Conservation (phyloP, 1,139 yeast species). For the Candida sp. region DNA sequence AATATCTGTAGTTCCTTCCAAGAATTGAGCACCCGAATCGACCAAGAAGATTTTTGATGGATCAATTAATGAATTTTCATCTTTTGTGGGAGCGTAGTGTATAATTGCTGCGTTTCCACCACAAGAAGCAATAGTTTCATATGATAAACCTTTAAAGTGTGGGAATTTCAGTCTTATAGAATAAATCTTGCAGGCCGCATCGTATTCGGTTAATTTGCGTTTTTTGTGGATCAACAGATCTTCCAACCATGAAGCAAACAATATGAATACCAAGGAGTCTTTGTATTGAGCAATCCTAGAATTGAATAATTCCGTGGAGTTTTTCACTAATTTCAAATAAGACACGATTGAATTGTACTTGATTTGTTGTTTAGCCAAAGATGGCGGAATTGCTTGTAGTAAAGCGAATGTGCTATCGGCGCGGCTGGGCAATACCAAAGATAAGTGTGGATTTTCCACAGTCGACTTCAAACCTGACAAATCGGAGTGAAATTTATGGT, state of each 20-base stretch:
- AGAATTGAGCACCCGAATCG: constrained; percentile 55
- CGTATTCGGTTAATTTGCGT: constrained; percentile 30
- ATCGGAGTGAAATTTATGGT: constrained; percentile 29
- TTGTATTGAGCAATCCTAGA: constrained; percentile 41
- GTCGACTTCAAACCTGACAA: constrained; percentile 20
- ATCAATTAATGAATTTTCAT: constrained; percentile 36
- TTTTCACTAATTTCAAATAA: constrained; percentile 34
- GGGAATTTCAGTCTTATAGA: constrained; percentile 39
- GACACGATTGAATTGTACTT: constrained; percentile 32
- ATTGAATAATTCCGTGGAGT: constrained; percentile 34
- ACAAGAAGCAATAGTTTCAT: constrained; percentile 51
- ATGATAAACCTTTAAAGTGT: constrained; percentile 50
- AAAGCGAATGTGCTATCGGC: constrained; percentile 32
- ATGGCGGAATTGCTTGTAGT: constrained; percentile 24
- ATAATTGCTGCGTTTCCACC: constrained; percentile 55
- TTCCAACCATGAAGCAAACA: constrained; percentile 43
- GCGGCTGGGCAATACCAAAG: constrained; percentile 31
- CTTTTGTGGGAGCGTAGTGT: constrained; percentile 52
- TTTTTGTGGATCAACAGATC: constrained; percentile 26
- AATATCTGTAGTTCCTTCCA: constrained; percentile 61
- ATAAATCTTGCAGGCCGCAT: constrained; percentile 42
- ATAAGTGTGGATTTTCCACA: constrained; percentile 11
- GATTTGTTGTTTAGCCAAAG: constrained; percentile 21
- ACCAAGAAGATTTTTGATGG: constrained; percentile 39
- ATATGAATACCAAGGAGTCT: constrained; percentile 40